phyloP scores from a whole-genome alignment of 768 basidiomycete genomes.

The Termitomyces sp. region DNA sequence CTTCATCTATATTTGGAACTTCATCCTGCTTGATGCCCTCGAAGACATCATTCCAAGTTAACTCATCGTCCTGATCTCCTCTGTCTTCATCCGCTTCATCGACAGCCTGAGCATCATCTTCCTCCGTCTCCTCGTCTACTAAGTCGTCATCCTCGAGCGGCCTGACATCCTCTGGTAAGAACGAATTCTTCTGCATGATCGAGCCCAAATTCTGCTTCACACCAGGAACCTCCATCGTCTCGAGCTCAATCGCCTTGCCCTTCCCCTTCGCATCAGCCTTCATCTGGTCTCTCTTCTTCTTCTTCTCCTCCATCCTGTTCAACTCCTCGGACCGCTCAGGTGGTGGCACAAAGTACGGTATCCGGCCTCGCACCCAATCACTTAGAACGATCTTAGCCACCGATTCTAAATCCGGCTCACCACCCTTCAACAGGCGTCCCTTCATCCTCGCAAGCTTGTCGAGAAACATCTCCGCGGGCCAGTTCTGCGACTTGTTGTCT shows the following conservation, averaged over 20 bases:
- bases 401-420: slow-evolving; percentile 88
- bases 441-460: slow-evolving; percentile 85
- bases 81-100: slow-evolving; percentile 34
- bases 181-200: slow-evolving; percentile 85
- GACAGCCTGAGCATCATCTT: slow-evolving; percentile 27
- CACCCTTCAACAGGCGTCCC: slow-evolving; percentile 88
- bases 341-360: slow-evolving; percentile 93
- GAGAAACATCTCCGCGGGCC: slow-evolving; percentile 76
- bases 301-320: slow-evolving; percentile 58
- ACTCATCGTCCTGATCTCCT: slow-evolving; percentile 39
- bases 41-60: slow-evolving; percentile 89
- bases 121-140: slow-evolving; percentile 36
- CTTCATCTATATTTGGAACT: slow-evolving; percentile 21
- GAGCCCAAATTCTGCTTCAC: slow-evolving; percentile 84
- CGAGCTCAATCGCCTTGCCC: slow-evolving; percentile 34
- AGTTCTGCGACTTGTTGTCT: slow-evolving; percentile 44
- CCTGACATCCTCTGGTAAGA: slow-evolving; percentile 78
- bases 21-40: slow-evolving; percentile 40
- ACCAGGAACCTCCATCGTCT: slow-evolving; percentile 40
- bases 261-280: slow-evolving; percentile 49
- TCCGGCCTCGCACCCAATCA: slow-evolving; percentile 96
- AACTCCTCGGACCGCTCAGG: slow-evolving; percentile 76
- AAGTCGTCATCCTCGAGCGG: slow-evolving; percentile 51
- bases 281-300: slow-evolving; percentile 35
- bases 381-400: slow-evolving; percentile 93